Evolutionary conservation across 2,329 filamentous ascomycete genomes (phyloP).

Genomic region (Epichloe aotearoae): DNA sequence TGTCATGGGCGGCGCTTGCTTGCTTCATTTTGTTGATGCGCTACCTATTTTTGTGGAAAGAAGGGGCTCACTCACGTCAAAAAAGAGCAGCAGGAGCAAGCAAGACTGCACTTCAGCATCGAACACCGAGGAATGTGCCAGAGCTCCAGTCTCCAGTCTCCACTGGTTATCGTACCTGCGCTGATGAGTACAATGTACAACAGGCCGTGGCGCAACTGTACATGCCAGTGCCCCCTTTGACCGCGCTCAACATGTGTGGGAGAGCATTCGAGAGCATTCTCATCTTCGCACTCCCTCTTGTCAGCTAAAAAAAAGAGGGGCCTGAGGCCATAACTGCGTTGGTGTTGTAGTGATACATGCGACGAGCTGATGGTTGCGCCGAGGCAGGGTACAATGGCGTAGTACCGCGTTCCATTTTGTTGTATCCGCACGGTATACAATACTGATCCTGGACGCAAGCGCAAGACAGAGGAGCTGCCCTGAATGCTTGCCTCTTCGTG

Average conservation of each 20-base stretch:
- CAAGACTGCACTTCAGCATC: not conserved
- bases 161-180: not conserved
- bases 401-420: constrained; percentile 15
- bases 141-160: not conserved
- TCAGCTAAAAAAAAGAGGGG: too few species aligned
- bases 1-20: not conserved
- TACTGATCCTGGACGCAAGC: constrained; percentile 1
- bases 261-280: not conserved
- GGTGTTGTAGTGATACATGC: constrained; percentile 21
- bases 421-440: constrained; percentile 24
- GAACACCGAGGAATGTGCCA: not conserved
- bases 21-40: not conserved
- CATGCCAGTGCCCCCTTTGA: not conserved
- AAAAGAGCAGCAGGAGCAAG: not conserved
- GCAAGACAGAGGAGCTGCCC: not conserved
- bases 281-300: not conserved
- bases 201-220: not conserved
- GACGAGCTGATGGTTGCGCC: constrained; percentile 17
- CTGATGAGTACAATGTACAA: not conserved
- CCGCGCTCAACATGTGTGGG: not conserved
- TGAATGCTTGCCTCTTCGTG: not conserved
- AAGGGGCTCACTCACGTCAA: not conserved
- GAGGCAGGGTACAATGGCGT: constrained; percentile 23
- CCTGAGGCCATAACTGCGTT: too few species aligned
- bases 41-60: not conserved